Conservation (phyloP, 148 eudicot genomes). For the Rhododendron ovatum region DNA sequence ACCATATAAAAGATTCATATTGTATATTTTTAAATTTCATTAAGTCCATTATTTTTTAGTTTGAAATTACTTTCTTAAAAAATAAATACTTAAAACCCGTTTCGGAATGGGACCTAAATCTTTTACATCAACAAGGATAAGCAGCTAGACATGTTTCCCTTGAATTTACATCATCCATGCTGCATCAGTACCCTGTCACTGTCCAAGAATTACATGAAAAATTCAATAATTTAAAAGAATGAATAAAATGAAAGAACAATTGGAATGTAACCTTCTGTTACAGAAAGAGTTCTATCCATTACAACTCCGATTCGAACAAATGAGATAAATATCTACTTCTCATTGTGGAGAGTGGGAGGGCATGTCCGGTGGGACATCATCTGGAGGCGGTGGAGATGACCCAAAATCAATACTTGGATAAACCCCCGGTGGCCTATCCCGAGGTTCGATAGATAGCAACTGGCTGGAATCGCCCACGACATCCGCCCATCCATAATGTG, state of each 20-base stretch:
- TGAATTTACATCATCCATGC: background rate
- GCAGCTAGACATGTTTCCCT: background rate
- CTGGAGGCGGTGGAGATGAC: slow-evolving; percentile 38
- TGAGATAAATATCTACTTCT: background rate
- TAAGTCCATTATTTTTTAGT: too few species aligned
- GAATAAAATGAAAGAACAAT: background rate
- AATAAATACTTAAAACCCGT: too few species aligned
- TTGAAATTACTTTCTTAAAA: too few species aligned
- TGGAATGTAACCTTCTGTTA: slow-evolving; percentile 7
- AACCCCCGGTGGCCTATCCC: slow-evolving; percentile 83
- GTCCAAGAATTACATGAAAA: background rate
- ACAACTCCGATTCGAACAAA: slow-evolving; percentile 5
- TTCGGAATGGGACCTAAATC: too few species aligned
- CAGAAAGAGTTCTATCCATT: slow-evolving; percentile 9
- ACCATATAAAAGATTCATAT: too few species aligned
- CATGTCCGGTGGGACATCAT: slow-evolving; percentile 26
- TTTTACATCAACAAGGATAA: background rate
- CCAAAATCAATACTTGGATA: slow-evolving; percentile 60
- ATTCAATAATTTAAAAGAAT: background rate
- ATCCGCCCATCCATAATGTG: slow-evolving; percentile 99
- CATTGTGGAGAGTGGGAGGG: slow-evolving; percentile 22
- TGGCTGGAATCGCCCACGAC: slow-evolving; percentile 92
- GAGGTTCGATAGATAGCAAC: slow-evolving; percentile 74
- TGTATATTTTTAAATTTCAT: too few species aligned
- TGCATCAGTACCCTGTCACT: background rate